These are phyloP conservation scores for Mycena rebaudengoi DNA, from an alignment of 768 basidiomycete species.

Conservation along the genomic window DNA sequence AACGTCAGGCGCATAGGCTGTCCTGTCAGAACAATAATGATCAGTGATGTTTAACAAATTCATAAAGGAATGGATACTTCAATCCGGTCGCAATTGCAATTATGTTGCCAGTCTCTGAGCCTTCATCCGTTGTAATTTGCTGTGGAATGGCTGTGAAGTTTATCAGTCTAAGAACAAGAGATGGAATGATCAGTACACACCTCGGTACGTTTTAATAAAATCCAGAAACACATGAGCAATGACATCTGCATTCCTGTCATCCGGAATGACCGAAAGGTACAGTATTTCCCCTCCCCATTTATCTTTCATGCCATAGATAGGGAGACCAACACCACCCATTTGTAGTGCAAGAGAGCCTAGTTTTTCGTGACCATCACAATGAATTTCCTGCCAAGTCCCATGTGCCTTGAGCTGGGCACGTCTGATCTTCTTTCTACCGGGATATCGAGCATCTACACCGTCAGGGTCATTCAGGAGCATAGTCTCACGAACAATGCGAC, in stretches of 20 bases:
- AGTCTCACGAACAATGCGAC: constrained; percentile 27
- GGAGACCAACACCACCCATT: constrained; percentile 35
- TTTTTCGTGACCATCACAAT: constrained; percentile 39
- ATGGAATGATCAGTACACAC: no score
- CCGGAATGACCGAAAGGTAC: constrained; percentile 32
- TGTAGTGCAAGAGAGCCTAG: constrained; percentile 32
- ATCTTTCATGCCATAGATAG: constrained; percentile 35
- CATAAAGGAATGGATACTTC: no score
- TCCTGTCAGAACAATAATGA: no score
- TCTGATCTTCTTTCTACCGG: constrained; percentile 26
- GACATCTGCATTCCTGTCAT: constrained; percentile 26
- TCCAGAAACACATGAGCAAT: constrained; percentile 37
- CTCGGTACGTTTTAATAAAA: constrained; percentile 25
- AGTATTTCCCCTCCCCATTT: constrained; percentile 33
- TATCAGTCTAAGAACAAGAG: no score
- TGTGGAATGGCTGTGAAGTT: no score
- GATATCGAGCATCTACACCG: constrained; percentile 27
- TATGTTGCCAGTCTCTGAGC: no score
- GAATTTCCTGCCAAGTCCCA: constrained; percentile 33
- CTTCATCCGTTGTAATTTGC: no score
- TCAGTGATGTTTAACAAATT: no score
- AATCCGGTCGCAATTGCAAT: no score
- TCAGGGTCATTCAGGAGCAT: constrained; percentile 30
- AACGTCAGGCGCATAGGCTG: no score
- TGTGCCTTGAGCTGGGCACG: constrained; percentile 24